These are phyloP conservation scores for Platanus orientalis DNA, from an alignment of 164 flowering plant genomes.

Conservation along the genomic window DNA sequence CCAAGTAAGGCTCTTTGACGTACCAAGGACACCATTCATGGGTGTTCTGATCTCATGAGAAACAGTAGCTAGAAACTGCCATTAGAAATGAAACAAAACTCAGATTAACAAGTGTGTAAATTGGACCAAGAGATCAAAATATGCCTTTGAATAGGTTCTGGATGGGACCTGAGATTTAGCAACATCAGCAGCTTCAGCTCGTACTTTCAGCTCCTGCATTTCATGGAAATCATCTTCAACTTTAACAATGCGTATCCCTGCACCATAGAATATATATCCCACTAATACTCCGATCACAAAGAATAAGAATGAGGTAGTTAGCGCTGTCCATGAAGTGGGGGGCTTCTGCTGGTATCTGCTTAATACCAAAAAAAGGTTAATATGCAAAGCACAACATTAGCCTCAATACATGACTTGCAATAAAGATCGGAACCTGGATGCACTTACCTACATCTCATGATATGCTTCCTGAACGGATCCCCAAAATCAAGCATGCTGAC, in stretches of 20 bases:
- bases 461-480: conserved; percentile 83
- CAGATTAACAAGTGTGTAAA: not conserved
- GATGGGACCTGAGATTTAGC: conserved; percentile 84
- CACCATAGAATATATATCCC: conserved; percentile 67
- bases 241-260: conserved; percentile 67
- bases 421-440: conserved; percentile 2
- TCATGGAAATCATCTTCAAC: conserved; percentile 76
- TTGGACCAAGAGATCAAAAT: not conserved
- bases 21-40: conserved; percentile 97
- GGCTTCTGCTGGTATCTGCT: conserved; percentile 68
- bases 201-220: conserved; percentile 77
- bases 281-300: conserved; percentile 61
- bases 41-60: conserved; percentile 98
- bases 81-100: conserved; percentile 8
- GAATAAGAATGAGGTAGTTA: conserved; percentile 46
- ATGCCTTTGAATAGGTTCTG: conserved; percentile 1
- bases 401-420: not conserved
- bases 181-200: conserved; percentile 94
- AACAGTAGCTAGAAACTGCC: conserved; percentile 92
- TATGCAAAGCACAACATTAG: not conserved
- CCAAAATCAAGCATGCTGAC: conserved; percentile 88
- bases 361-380: conserved; percentile 8
- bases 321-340: conserved; percentile 65
- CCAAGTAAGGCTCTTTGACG: conserved; percentile 2
- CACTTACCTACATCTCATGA: conserved; percentile 80